Evolutionary conservation across 148 eudicot genomes (phyloP).

Genomic region (Rhododendron ovatum): DNA sequence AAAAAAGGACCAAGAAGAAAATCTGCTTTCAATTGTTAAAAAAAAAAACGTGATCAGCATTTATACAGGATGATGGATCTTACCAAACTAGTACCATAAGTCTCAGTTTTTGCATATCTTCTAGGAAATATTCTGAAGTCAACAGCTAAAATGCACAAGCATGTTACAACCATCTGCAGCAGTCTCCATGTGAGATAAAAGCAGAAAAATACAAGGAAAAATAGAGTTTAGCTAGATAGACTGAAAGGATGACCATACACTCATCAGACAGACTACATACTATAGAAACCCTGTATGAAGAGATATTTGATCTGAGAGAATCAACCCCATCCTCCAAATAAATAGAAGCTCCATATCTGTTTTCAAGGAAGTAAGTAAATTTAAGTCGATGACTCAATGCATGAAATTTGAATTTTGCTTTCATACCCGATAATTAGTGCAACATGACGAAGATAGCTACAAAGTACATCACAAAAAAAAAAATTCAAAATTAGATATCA

Average conservation of each 20-base stretch:
- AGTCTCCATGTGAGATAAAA: conserved; percentile 38
- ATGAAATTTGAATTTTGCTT: background rate
- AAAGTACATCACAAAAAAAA: background rate
- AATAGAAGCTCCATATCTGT: conserved; percentile 40
- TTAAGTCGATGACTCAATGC: background rate
- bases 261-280: conserved; percentile 27
- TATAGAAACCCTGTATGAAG: conserved; percentile 73
- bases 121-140: conserved; percentile 93
- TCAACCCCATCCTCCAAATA: conserved; percentile 24
- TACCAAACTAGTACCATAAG: conserved; percentile 92
- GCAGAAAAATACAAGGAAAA: conserved; percentile 10
- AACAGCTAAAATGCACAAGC: conserved; percentile 86
- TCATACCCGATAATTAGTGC: background rate
- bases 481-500: background rate
- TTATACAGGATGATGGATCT: conserved; percentile 18
- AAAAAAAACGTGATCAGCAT: background rate
- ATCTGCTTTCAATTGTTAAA: background rate
- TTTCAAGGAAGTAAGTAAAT: background rate
- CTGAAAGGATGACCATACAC: background rate
- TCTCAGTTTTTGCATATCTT: conserved; percentile 90
- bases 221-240: conserved; percentile 6
- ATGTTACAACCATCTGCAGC: conserved; percentile 80
- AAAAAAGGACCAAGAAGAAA: background rate
- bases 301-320: conserved; percentile 46
- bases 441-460: background rate